Evolutionary conservation across 2,329 filamentous ascomycete genomes (phyloP), one percentile per base, ranked within the genome.

Genomic region (Aotearoamyces nothofagi): DNA sequence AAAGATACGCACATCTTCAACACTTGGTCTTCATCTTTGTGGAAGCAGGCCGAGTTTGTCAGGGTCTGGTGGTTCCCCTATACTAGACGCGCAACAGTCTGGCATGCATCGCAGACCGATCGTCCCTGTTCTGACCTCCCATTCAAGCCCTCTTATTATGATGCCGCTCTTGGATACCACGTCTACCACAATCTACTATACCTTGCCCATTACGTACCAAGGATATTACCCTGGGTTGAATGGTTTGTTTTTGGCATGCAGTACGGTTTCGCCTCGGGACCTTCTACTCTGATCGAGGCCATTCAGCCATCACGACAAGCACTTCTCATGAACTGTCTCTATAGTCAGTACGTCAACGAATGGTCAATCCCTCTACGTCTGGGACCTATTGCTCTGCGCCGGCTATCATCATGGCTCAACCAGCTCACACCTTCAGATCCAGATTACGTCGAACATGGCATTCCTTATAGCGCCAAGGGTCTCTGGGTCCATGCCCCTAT

Each of bases 61-160:
- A 69, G 90, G 15, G 83, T 94, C 15, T 98, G 90, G 87, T 98
- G 90, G 90, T 75, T 93, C 49, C 90, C 90, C 0, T 93, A 96
- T 56, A 83, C 80, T 48, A 71, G 82, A 32, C 70, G 82, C 25
- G 83, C 82, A 1, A 80, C 96, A 26, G 69, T 92, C 25, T 98
- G 90, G 90, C 69, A 71, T 22, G 90, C 84, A n/a, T 67, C 83
- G 26, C 78, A 79, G 50, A 83, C 81, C 1, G 59, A 69, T 6
- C 68, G 76, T 32, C 60, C 71, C 1, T 55, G 65, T 22, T 56
- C 57, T 10, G 56, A 68, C 5, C 16, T 24, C 3, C 73, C 79
- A 2, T 66, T 66, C 2, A 60, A 40, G 22, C 40, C 57, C 30
- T 79, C 69, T 44, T 94, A 82, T 58, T 93, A 92, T 45, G 86